Evolutionary conservation across 108 stramenopile species (phyloP).

Genomic region (Discostella stelligeroides): DNA sequence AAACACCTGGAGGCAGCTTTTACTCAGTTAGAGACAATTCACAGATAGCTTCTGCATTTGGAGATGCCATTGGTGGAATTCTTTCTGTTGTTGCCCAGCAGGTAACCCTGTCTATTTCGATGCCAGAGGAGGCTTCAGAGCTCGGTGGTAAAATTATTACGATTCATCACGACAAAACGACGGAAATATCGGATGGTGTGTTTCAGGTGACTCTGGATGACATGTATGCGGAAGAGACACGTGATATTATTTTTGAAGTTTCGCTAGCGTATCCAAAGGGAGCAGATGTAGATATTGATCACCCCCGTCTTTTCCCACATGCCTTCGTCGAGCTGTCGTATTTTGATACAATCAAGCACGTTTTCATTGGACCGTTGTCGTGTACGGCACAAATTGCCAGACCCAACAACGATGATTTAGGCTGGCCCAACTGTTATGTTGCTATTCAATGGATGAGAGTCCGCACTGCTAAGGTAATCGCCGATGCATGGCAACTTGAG

Average conservation of each 20-base stretch:
- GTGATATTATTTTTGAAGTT: constrained; percentile 45
- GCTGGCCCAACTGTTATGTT: constrained; percentile 42
- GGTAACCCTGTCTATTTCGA: constrained; percentile 45
- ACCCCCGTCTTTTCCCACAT: constrained; percentile 12
- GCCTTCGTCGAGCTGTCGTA: constrained; percentile 39
- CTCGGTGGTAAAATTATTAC: constrained; percentile 43
- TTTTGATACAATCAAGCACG: constrained; percentile 35
- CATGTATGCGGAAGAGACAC: constrained; percentile 58
- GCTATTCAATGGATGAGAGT: constrained; percentile 48
- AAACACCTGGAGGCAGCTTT: constrained; percentile 54
- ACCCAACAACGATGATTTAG: constrained; percentile 25
- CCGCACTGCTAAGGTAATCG: constrained; percentile 36
- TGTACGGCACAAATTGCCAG: constrained; percentile 25
- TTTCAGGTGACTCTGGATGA: constrained; percentile 55
- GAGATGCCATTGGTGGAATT: constrained; percentile 72
- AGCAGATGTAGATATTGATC: constrained; percentile 9
- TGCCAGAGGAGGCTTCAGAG: constrained; percentile 28
- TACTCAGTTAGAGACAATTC: constrained; percentile 60
- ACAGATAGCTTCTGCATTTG: constrained; percentile 63
- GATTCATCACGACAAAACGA: constrained; percentile 53
- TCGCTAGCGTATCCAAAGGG: constrained; percentile 15
- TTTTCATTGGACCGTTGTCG: constrained; percentile 31
- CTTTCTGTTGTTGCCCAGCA: constrained; percentile 66
- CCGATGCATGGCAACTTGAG: constrained; percentile 19
- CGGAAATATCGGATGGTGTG: constrained; percentile 33